Conservation (phyloP, 2,329 filamentous ascomycete species). For the Diaporthe citriasiana region DNA sequence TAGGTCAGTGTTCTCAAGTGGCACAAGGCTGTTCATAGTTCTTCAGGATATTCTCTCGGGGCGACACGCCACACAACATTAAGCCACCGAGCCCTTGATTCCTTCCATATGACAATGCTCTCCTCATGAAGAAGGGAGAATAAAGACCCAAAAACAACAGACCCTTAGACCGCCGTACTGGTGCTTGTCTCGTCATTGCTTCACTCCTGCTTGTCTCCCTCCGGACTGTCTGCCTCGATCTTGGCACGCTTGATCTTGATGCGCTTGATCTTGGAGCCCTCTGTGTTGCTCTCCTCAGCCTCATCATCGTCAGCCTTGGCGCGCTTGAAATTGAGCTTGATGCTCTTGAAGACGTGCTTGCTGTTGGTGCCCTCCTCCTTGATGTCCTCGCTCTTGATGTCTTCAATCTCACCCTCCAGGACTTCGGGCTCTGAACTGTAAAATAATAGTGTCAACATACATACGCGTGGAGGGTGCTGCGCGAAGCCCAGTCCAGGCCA, state of each 20-base stretch:
- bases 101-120: too few species aligned
- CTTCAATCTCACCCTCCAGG: neutral
- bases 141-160: neutral
- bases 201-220: neutral
- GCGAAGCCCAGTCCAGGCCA: accelerated
- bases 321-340: too few species aligned
- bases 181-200: neutral
- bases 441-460: neutral
- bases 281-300: too few species aligned
- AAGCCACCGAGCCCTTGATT: neutral
- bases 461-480: neutral
- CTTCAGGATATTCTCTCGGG: neutral
- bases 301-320: neutral
- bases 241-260: too few species aligned
- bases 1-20: neutral
- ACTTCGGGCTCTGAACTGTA: neutral
- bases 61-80: neutral
- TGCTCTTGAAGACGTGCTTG: too few species aligned
- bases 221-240: too few species aligned
- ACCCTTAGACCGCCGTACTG: neutral
- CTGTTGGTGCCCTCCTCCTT: too few species aligned
- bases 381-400: neutral
- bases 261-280: too few species aligned
- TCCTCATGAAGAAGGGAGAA: neutral
- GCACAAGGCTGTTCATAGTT: neutral